Conservation (phyloP, 1,284 basidiomycete genomes). For the Boletus smithii region DNA sequence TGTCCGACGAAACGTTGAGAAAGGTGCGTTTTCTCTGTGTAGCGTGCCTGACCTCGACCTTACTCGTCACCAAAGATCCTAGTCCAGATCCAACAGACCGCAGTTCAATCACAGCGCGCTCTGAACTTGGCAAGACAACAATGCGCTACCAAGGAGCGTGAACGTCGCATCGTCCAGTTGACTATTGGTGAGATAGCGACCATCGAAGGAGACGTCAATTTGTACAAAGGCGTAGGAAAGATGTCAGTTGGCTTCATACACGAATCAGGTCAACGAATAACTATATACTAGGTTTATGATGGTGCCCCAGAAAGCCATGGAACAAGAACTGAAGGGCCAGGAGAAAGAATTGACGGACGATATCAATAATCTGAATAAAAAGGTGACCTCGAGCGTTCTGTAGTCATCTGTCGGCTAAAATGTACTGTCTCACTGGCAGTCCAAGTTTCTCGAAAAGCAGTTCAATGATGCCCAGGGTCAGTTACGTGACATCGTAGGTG, state of each 20-base stretch:
- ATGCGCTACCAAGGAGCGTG: slow-evolving; percentile 74
- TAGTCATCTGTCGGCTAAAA: slow-evolving; percentile 4
- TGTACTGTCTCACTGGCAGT: slow-evolving; percentile 48
- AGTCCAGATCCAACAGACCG: slow-evolving; percentile 84
- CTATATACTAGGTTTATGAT: slow-evolving; percentile 72
- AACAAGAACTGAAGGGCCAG: slow-evolving; percentile 65
- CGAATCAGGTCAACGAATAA: slow-evolving; percentile 4
- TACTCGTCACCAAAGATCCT: slow-evolving; percentile 61
- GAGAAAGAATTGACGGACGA: slow-evolving; percentile 83
- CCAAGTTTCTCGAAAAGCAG: slow-evolving; percentile 88
- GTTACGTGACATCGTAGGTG: slow-evolving; percentile 75
- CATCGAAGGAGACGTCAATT: slow-evolving; percentile 64
- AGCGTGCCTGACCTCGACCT: slow-evolving; percentile 4
- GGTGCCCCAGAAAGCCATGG: slow-evolving; percentile 78
- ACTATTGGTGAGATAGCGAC: slow-evolving; percentile 74
- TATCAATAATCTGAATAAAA: slow-evolving; percentile 74
- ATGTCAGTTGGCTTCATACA: slow-evolving; percentile 54
- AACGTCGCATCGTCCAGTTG: slow-evolving; percentile 82
- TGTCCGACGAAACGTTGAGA: slow-evolving; percentile 83
- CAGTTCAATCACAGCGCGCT: slow-evolving; percentile 75
- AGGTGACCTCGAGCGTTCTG: slow-evolving; percentile 37
- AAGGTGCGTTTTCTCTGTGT: slow-evolving; percentile 50
- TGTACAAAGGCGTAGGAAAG: slow-evolving; percentile 91
- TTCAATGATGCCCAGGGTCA: slow-evolving; percentile 86
- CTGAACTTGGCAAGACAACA: slow-evolving; percentile 73